phyloP scores from a whole-genome alignment of 306 rosid genomes.

The Inga laurina region DNA sequence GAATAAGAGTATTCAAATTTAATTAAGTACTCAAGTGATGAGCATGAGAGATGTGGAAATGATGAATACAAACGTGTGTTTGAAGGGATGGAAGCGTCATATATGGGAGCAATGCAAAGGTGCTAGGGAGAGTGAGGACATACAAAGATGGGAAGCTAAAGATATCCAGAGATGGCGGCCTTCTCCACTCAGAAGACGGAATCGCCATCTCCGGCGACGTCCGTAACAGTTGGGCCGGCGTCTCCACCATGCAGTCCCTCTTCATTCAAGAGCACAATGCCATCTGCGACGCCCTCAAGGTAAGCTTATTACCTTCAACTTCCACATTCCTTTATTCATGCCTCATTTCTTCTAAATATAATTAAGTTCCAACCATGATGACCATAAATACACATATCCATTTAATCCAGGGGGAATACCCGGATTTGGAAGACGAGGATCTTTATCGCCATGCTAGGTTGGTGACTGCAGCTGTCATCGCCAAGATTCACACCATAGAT shows the following conservation, averaged over 20 bases:
- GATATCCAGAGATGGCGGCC: constrained; percentile 48
- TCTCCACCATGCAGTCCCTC: constrained; percentile 59
- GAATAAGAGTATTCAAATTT: too few species aligned
- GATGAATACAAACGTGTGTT: neutral
- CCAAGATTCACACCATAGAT: constrained; percentile 66
- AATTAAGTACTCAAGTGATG: neutral
- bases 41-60: neutral
- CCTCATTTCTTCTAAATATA: neutral
- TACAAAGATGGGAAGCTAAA: constrained; percentile 62
- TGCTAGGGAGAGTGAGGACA: constrained; percentile 38
- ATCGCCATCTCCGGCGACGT: constrained; percentile 54
- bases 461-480: constrained; percentile 69
- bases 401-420: constrained; percentile 36
- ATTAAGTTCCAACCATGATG: neutral
- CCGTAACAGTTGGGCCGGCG: constrained; percentile 68
- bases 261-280: constrained; percentile 60
- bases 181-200: constrained; percentile 52
- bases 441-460: constrained; percentile 60
- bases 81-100: constrained; percentile 65
- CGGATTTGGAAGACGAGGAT: constrained; percentile 45
- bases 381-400: neutral
- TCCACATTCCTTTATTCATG: neutral
- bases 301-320: neutral
- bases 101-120: constrained; percentile 57
- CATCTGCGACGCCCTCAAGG: constrained; percentile 63